Base-by-base conservation (phyloP, 78 protist species). In the Abeoforma whisleri region DNA sequence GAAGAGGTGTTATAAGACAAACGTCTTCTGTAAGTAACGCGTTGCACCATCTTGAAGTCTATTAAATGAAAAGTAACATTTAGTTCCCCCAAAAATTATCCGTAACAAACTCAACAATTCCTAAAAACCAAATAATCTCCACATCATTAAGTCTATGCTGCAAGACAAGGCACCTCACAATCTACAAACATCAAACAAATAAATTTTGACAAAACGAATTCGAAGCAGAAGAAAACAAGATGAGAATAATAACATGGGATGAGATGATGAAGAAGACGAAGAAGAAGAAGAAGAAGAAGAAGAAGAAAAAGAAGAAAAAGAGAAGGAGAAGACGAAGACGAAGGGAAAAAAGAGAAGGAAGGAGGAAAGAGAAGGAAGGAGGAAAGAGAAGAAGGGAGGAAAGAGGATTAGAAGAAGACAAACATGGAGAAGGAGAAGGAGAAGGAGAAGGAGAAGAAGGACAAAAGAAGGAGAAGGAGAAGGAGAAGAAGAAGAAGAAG, bases 11-110 rank as follows among this genome's bases (percentile, higher is more conserved):
- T 84, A 92, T 92, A 92, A n/a, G 94, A 90, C 62, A 75, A 85
- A 39, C 94, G 89, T 32, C 95, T 71, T 37, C 95, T 85, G 93
- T 92, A 94, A 39, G 91, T 87, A n/a, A 91, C 69, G 33, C 94
- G 93, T 83, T 90, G 91, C 1, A 38, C 93, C 93, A 91, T 90
- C 19, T 22, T 79, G 0, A 57, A n/a, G 83, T 68, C n/a, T 79
- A 16, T 33, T 32, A 30, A 28, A 40, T 57, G 16, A 79, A 32
- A 25, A 79, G 68, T 25, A 16, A 22, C 48, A 73, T 22, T 73
- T 38, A 35, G 12, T 73, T 35, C 22, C 34, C 77, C 77, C 22
- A 23, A 22, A 23, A 36, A 38, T n/a, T 73, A 73, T 23, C 33
- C 35, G 35, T 23, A 22, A 23, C 77, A 35, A 0, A 12, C 0